Evolutionary conservation across 2,329 filamentous ascomycete species (phyloP).

Genomic region (Penicillium hordei): DNA sequence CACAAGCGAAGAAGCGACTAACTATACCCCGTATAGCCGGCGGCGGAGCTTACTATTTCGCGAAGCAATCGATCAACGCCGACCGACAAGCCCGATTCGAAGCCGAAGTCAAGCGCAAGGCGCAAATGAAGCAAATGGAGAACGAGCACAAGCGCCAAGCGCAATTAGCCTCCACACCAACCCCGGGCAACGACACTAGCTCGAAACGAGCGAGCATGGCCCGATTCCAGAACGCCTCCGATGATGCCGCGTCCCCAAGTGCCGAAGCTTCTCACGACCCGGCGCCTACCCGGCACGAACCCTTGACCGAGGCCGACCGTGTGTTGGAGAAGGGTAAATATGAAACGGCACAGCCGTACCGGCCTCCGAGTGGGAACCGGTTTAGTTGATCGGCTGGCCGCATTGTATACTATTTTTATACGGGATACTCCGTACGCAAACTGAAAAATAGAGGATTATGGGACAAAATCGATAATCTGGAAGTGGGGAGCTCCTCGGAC

Average conservation of each 20-base stretch:
- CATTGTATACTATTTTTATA: slow-evolving; percentile 9
- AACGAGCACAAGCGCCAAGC: slow-evolving; percentile 36
- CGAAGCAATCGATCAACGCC: slow-evolving; percentile 90
- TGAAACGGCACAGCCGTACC: slow-evolving; percentile 73
- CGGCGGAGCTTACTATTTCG: slow-evolving; percentile 90
- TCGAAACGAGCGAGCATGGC: slow-evolving; percentile 38
- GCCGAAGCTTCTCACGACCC: slow-evolving; percentile 74
- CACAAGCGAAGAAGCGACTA: not conserved
- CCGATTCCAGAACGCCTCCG: slow-evolving; percentile 29
- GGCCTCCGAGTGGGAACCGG: slow-evolving; percentile 79
- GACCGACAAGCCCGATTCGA: slow-evolving; percentile 74
- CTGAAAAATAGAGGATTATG: not conserved
- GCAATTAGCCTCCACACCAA: slow-evolving; percentile 16
- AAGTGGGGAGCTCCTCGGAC: not conserved
- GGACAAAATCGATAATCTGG: not conserved
- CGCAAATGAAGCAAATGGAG: slow-evolving; percentile 38
- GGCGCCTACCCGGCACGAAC: slow-evolving; percentile 80
- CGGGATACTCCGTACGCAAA: not conserved
- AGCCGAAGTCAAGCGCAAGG: slow-evolving; percentile 63
- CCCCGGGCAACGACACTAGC: slow-evolving; percentile 30
- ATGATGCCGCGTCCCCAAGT: slow-evolving; percentile 65
- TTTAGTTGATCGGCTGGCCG: slow-evolving; percentile 59
- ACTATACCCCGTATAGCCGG: slow-evolving; percentile 59
- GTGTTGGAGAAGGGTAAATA: slow-evolving; percentile 83
- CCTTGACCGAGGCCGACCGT: slow-evolving; percentile 66